These are phyloP conservation scores for Mycena crocata DNA, from an alignment of 768 basidiomycete species.

Conservation along the genomic window DNA sequence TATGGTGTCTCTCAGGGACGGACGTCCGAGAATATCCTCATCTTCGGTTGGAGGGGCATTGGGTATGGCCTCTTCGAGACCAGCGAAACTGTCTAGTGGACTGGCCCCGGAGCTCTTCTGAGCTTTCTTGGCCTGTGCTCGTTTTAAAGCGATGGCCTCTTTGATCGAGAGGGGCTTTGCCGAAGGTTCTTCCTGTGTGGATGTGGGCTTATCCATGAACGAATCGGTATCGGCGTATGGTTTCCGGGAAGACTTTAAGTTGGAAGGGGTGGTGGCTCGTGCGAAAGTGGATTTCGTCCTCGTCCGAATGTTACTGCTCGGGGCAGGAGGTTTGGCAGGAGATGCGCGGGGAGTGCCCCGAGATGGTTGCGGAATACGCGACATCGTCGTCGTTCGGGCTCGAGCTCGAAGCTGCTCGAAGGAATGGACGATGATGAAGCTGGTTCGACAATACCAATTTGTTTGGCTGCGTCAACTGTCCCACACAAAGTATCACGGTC, in stretches of 20 bases:
- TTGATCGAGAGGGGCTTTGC: slow-evolving; percentile 61
- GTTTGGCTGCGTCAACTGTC: too few relatives aligned
- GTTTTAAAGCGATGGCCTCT: slow-evolving; percentile 82
- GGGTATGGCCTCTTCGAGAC: slow-evolving; percentile 63
- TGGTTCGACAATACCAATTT: too few relatives aligned
- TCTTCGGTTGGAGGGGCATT: slow-evolving; percentile 49
- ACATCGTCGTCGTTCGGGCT: slow-evolving; percentile 42
- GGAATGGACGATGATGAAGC: too few relatives aligned
- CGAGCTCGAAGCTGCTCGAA: too few relatives aligned
- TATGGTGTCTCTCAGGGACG: slow-evolving; percentile 78
- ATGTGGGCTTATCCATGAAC: slow-evolving; percentile 10
- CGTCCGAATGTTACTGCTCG: not conserved
- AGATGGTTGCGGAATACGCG: slow-evolving; percentile 53
- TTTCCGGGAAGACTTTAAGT: slow-evolving; percentile 11
- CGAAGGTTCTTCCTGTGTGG: not conserved
- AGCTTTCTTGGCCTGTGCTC: slow-evolving; percentile 82
- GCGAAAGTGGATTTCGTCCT: slow-evolving; percentile 23
- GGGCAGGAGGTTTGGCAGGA: slow-evolving; percentile 10
- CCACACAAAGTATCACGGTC: too few relatives aligned
- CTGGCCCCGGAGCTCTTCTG: slow-evolving; percentile 40
- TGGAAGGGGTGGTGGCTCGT: slow-evolving; percentile 22
- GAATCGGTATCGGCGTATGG: slow-evolving; percentile 16
- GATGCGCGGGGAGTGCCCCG: slow-evolving; percentile 41
- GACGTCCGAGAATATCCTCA: slow-evolving; percentile 71
- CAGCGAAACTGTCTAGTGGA: slow-evolving; percentile 50